Evolutionary conservation across 345 rosid species (phyloP).

Genomic region (Euphorbia lathyris): DNA sequence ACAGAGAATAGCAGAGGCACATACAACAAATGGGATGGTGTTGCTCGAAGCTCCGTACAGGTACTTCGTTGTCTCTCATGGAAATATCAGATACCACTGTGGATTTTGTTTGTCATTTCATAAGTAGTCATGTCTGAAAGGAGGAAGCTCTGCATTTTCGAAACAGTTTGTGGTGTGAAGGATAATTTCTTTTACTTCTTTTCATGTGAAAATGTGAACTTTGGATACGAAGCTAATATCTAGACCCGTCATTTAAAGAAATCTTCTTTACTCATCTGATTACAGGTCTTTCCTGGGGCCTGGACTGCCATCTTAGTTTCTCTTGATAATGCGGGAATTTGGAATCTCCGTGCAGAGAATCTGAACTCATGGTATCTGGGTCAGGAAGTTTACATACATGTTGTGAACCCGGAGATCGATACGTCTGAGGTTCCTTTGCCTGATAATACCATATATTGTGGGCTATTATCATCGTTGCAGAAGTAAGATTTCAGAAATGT

Average conservation of each 20-base stretch:
- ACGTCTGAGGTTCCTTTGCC: constrained; percentile 52
- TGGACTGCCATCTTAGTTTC: constrained; percentile 91
- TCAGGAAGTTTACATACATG: constrained; percentile 72
- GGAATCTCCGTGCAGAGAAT: constrained; percentile 86
- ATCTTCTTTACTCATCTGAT: constrained; percentile 2
- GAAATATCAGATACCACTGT: neutral
- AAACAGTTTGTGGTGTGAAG: neutral
- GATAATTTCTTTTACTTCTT: neutral
- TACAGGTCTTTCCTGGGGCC: constrained; percentile 88
- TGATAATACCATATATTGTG: constrained; percentile 73
- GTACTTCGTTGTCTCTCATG: constrained; percentile 23
- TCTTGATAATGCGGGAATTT: constrained; percentile 85
- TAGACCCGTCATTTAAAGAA: neutral
- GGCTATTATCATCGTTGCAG: constrained; percentile 71
- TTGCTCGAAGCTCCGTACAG: constrained; percentile 83
- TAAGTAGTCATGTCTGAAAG: neutral
- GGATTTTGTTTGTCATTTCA: neutral
- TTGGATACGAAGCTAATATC: neutral
- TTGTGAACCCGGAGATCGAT: constrained; percentile 68
- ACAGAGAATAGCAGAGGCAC: constrained; percentile 81
- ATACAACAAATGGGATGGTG: constrained; percentile 92
- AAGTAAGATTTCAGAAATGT: constrained; percentile 48
- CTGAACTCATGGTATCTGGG: constrained; percentile 88
- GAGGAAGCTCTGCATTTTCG: neutral
- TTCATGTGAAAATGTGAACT: neutral